Evolutionary conservation across 2,329 filamentous ascomycete species (phyloP), one percentile per base, ranked within the genome.

Genomic region (Ophiostoma fasciatum): DNA sequence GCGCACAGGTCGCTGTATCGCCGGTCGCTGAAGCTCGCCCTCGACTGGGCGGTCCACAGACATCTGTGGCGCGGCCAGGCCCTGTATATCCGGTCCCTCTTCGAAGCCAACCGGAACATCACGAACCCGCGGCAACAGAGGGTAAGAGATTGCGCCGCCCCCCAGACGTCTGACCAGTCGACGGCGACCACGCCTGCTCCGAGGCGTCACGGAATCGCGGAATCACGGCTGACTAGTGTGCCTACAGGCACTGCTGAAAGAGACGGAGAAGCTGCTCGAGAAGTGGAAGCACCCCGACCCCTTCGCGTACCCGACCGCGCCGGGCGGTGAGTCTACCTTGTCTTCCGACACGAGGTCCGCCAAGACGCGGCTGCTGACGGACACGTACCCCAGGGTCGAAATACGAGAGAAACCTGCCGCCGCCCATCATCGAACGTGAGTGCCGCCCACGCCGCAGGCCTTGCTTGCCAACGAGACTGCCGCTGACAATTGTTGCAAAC

Each of bases 251-350:
- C 60, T 98, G 40, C 69, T 96, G 46, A 73, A 76, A 43, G 85
- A 94, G 62, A 88, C 90, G 5, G 87, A 96, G 59, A 79, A 79
- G 48, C 56, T 94, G 40, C 64, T 98, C 44, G 75, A 90, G 51
- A 82, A 78, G 58, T 98, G 88, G 88, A 96, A 96, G 63, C 90
- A 98, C 54, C 90, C 90, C 4, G 90, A 98, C 57, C 87, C 90
- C 22, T 96, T 94, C 57, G 67, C 73, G 48, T 74, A 79, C 46
- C 90, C 90, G 12, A 93, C 84, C 28, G 88, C 90, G 27, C 90
- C 90, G 10, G 90, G 90, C 69, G 90, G 88, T 90, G 64, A 45
- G 71, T 35, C n/a, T 10, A 23, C 3, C 17, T 22, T 22, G 5
- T 23, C 9, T 23, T 5, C n/a, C n/a, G n/a, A n/a, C n/a, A n/a